Percentiles rank a stretch among this genome's conserved stretches.
These are phyloP conservation scores for Claviceps quebecensis DNA, from an alignment of 2,329 filamentous ascomycete species.

Conservation along the genomic window DNA sequence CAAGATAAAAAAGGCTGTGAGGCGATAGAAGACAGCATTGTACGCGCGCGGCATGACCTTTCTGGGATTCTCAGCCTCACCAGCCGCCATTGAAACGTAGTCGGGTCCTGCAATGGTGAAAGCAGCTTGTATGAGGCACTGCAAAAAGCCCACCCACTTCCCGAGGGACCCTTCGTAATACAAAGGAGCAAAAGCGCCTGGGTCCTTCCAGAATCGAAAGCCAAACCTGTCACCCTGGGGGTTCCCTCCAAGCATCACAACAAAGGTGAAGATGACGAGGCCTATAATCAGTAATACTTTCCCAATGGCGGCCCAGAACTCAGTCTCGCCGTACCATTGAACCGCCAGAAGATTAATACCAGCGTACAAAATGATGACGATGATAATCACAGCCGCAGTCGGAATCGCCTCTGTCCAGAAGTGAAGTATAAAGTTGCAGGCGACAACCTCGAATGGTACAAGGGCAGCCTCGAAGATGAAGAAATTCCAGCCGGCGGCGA, in stretches of 20 bases:
- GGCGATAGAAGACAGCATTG: slow-evolving; percentile 66
- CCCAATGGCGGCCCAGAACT: slow-evolving; percentile 60
- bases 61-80: slow-evolving; percentile 58
- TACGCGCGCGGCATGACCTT: slow-evolving; percentile 57
- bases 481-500: slow-evolving; percentile 62
- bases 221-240: slow-evolving; percentile 58
- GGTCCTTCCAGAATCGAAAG: slow-evolving; percentile 52
- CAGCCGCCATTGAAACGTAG: slow-evolving; percentile 54
- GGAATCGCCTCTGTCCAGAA: slow-evolving; percentile 50
- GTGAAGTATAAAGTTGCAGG: slow-evolving; percentile 47
- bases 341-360: slow-evolving; percentile 60
- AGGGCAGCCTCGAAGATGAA: slow-evolving; percentile 56
- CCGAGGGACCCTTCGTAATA: slow-evolving; percentile 52
- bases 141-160: slow-evolving; percentile 61
- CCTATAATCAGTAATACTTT: slow-evolving; percentile 61
- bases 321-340: slow-evolving; percentile 61
- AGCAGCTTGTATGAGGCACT: slow-evolving; percentile 57
- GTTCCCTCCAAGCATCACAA: slow-evolving; percentile 73
- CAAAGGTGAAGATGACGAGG: slow-evolving; percentile 63
- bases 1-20: slow-evolving; percentile 62
- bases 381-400: slow-evolving; percentile 45
- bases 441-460: slow-evolving; percentile 54
- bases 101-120: slow-evolving; percentile 57
- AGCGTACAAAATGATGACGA: slow-evolving; percentile 30
- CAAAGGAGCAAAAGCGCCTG: slow-evolving; percentile 56